A percentile compares a stretch with the other conserved stretches of the same genome.
Evolutionary conservation across 1,284 basidiomycete species (phyloP).

Genomic region (Trametes sp.): DNA sequence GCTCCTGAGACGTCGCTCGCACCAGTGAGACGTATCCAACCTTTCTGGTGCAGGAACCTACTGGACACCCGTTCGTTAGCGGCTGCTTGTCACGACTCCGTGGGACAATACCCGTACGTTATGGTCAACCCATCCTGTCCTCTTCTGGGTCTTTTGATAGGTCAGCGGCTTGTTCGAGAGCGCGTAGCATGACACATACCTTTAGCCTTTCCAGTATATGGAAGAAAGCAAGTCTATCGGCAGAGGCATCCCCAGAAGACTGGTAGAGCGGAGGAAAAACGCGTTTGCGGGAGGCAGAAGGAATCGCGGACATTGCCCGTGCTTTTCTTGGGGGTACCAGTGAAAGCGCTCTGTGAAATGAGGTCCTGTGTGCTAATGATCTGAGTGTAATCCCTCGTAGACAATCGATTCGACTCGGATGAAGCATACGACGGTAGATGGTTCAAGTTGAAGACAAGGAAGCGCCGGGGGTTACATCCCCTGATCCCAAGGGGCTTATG

Average conservation of each 20-base stretch:
- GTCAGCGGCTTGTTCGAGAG: too few relatives aligned
- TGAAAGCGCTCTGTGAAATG: too few relatives aligned
- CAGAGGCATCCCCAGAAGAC: conserved; percentile 60
- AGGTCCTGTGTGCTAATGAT: too few relatives aligned
- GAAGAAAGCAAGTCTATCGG: conserved; percentile 86
- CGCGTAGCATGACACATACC: conserved; percentile 57
- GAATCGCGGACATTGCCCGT: not conserved
- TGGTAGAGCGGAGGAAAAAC: conserved; percentile 62
- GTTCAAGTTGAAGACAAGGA: too few relatives aligned
- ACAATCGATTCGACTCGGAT: too few relatives aligned
- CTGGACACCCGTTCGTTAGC: conserved; percentile 9
- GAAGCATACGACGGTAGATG: too few relatives aligned
- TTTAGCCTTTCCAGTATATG: conserved; percentile 90
- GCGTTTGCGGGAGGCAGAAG: conserved; percentile 34
- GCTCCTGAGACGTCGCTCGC: too few relatives aligned
- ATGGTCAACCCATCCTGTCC: conserved; percentile 93
- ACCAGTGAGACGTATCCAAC: conserved; percentile 53
- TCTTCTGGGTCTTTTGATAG: conserved; percentile 90
- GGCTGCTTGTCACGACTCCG: not conserved
- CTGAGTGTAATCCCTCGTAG: too few relatives aligned
- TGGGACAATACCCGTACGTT: conserved; percentile 56
- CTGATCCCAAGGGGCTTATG: too few relatives aligned
- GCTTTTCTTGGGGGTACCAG: too few relatives aligned
- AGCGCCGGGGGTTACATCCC: too few relatives aligned
- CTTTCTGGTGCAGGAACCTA: conserved; percentile 85